Percentiles rank a stretch among this genome's conserved stretches.
phyloP scores from a whole-genome alignment of 495 filamentous ascomycete genomes.

The Delitschia confertaspora region DNA sequence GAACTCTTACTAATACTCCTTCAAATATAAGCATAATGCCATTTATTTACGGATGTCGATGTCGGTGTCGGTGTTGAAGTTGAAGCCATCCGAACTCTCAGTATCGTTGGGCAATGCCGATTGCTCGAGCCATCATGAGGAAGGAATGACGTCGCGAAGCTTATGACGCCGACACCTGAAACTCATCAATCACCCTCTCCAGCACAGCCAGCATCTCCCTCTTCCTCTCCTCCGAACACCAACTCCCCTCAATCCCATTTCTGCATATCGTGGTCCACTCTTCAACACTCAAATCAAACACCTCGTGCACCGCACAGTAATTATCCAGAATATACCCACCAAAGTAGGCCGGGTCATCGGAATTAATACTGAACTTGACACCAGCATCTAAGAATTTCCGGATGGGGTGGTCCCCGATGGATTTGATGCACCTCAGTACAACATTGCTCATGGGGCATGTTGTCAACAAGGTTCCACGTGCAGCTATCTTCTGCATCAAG shows the following conservation, averaged over 20 bases:
- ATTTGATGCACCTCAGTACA: slow-evolving; percentile 48
- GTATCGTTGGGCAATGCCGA: no score
- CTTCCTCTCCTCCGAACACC: slow-evolving; percentile 44
- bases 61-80: no score
- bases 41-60: no score
- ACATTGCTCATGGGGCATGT: slow-evolving; percentile 71
- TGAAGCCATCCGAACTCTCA: no score
- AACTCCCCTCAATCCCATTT: slow-evolving; percentile 54
- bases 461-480: slow-evolving; percentile 50
- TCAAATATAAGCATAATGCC: no score
- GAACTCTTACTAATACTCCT: no score
- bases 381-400: slow-evolving; percentile 55
- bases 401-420: slow-evolving; percentile 53
- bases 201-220: slow-evolving; percentile 32
- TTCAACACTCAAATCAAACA: slow-evolving; percentile 48
- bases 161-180: no score
- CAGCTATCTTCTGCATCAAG: slow-evolving; percentile 50
- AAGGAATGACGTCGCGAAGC: no score
- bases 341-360: slow-evolving; percentile 72
- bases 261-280: slow-evolving; percentile 60
- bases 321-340: slow-evolving; percentile 68
- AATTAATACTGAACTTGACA: slow-evolving; percentile 38
- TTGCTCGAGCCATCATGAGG: no score
- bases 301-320: slow-evolving; percentile 67
- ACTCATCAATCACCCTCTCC: slow-evolving; percentile 4